A percentile compares a stretch with the other conserved stretches of the same genome.
Conservation (phyloP, 1,284 basidiomycete species). For the Moniliophthora roreri region DNA sequence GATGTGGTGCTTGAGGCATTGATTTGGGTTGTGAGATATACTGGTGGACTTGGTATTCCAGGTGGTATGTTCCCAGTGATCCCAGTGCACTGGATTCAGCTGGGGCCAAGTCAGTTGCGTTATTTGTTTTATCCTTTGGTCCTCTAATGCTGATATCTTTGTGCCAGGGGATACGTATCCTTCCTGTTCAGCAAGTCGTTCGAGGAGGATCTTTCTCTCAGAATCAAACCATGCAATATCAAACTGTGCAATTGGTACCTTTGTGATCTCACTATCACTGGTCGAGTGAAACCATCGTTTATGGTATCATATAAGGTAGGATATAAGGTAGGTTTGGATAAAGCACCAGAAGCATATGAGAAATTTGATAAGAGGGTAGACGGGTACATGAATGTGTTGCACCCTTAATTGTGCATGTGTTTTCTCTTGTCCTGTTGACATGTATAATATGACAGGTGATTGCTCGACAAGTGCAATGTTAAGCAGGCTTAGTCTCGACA, state of each 20-base stretch:
- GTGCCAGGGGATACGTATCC: slow-evolving; percentile 40
- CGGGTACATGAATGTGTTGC: slow-evolving; percentile 50
- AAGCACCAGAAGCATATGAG: slow-evolving; percentile 46
- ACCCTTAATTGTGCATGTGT: no score
- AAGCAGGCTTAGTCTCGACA: no score
- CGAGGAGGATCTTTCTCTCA: slow-evolving; percentile 49
- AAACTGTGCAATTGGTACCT: slow-evolving; percentile 55
- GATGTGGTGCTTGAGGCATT: slow-evolving; percentile 50
- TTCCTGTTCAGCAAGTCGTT: slow-evolving; percentile 54
- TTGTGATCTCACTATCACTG: slow-evolving; percentile 50
- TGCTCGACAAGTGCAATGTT: no score
- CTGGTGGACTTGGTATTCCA: slow-evolving; percentile 52
- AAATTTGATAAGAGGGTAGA: slow-evolving; percentile 51
- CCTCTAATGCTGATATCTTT: neutral
- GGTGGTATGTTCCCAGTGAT: slow-evolving; percentile 50
- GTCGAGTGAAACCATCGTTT: slow-evolving; percentile 49
- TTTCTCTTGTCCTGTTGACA: no score
- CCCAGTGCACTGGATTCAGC: slow-evolving; percentile 51
- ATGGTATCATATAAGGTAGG: slow-evolving; percentile 55
- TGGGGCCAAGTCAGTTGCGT: slow-evolving; percentile 40
- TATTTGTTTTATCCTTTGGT: slow-evolving; percentile 2
- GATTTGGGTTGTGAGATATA: slow-evolving; percentile 48
- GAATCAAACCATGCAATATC: slow-evolving; percentile 56
- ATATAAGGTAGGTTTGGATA: slow-evolving; percentile 40
- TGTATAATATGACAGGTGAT: no score